Conservation (phyloP, 139 green algal species). For the Chlorella sp. region DNA sequence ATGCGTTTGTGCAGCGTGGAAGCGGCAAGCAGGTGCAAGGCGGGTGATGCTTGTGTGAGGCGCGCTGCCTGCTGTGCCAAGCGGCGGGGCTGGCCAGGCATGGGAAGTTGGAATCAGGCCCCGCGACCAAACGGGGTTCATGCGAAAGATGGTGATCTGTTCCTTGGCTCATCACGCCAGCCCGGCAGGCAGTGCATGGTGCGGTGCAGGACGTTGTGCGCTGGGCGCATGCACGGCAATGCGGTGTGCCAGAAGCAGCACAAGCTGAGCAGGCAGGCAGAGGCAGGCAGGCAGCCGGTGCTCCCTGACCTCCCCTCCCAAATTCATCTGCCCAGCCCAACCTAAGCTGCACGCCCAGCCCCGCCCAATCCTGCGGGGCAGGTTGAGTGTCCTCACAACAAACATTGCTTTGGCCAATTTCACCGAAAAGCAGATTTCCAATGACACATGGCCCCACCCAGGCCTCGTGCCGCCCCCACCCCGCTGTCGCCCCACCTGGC, state of each 20-base stretch:
- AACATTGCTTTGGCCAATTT: too few species aligned
- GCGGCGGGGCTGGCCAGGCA: constrained; percentile 18
- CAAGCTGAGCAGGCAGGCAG: neutral
- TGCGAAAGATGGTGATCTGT: constrained; percentile 45
- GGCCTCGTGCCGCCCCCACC: neutral
- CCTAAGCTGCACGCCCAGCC: too few species aligned
- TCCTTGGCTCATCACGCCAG: constrained; percentile 35
- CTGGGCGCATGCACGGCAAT: neutral
- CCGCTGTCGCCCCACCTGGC: constrained; percentile 5
- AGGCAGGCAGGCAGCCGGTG: neutral
- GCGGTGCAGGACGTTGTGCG: neutral
- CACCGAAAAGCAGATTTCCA: too few species aligned
- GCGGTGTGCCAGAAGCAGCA: neutral
- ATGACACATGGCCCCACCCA: too few species aligned
- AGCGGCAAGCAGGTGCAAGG: too few species aligned
- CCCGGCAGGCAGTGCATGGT: neutral
- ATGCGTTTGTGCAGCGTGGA: too few species aligned
- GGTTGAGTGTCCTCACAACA: too few species aligned
- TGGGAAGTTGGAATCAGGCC: constrained; percentile 30
- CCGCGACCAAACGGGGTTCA: constrained; percentile 23
- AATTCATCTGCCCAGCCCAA: neutral
- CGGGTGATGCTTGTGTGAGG: neutral
- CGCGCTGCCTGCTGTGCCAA: neutral
- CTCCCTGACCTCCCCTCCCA: neutral
- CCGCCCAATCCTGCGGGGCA: too few species aligned